These are phyloP conservation scores for Trypanosoma vivax DNA, from an alignment of 208 protist species.

Conservation along the genomic window DNA sequence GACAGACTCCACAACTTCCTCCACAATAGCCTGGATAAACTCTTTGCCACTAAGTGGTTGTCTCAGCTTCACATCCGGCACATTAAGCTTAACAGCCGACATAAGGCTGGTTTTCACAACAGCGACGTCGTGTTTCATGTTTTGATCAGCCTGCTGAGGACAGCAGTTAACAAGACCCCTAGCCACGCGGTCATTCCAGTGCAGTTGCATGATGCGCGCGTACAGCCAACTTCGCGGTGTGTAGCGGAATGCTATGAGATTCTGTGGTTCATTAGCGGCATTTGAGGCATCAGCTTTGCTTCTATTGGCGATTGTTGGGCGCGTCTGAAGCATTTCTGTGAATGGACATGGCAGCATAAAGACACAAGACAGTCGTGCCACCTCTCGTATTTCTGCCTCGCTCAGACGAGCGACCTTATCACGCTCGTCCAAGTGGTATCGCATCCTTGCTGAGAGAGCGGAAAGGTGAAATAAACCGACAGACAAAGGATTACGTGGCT, in stretches of 20 bases:
- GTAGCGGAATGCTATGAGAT: slow-evolving; percentile 11
- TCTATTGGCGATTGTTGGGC: not conserved
- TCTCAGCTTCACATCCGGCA: not conserved
- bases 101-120: not conserved
- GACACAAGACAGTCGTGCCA: slow-evolving; percentile 27
- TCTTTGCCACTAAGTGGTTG: slow-evolving; percentile 8
- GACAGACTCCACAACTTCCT: slow-evolving; percentile 19
- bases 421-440: slow-evolving; percentile 22
- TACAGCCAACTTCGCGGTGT: slow-evolving; percentile 17
- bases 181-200: slow-evolving; percentile 6
- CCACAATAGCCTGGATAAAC: slow-evolving; percentile 29
- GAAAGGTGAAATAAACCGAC: slow-evolving; percentile 37
- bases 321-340: slow-evolving; percentile 39
- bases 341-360: slow-evolving; percentile 45
- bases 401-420: slow-evolving; percentile 4
- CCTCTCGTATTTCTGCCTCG: slow-evolving; percentile 31
- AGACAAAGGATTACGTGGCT: slow-evolving; percentile 2
- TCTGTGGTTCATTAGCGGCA: not conserved
- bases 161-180: not conserved
- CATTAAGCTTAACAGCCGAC: not conserved
- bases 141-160: not conserved
- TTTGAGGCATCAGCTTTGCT: not conserved
- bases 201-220: slow-evolving; percentile 6
- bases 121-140: not conserved
- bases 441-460: slow-evolving; percentile 20